These are phyloP conservation scores for Yamadazyma triangularis DNA, from an alignment of 1,139 yeast species.

Conservation along the genomic window DNA sequence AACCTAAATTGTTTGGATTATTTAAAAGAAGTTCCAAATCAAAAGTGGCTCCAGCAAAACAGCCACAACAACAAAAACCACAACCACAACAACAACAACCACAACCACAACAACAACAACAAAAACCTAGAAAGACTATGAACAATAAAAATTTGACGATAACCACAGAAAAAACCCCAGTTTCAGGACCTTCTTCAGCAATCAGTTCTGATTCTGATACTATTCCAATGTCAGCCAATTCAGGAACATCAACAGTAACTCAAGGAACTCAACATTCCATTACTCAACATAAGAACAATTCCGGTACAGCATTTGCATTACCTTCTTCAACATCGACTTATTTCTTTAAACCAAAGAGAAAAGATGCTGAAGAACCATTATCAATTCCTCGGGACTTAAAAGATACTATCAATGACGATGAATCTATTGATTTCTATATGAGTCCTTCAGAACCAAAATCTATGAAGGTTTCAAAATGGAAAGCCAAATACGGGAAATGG, in stretches of 20 bases:
- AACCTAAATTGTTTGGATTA: constrained; percentile 15
- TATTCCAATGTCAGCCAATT: constrained; percentile 13
- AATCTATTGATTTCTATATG: constrained; percentile 37
- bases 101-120: neutral
- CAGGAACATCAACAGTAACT: constrained; percentile 10
- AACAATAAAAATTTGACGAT: constrained; percentile 13
- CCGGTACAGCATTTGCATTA: constrained; percentile 42
- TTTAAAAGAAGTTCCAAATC: constrained; percentile 15
- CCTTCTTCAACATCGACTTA: constrained; percentile 43
- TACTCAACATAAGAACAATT: constrained; percentile 15
- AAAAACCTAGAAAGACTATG: constrained; percentile 1
- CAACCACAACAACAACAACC: neutral
- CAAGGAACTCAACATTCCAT: constrained; percentile 10
- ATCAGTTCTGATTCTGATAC: constrained; percentile 14
- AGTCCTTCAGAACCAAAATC: constrained; percentile 32
- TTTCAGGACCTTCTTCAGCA: no score
- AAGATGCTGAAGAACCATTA: constrained; percentile 10
- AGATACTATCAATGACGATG: constrained; percentile 35
- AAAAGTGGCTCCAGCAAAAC: constrained; percentile 1
- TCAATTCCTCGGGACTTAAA: constrained; percentile 34
- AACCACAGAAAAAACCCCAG: constrained; percentile 8
- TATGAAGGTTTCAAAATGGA: constrained; percentile 43
- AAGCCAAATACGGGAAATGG: constrained; percentile 41
- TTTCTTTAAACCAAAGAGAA: constrained; percentile 29
- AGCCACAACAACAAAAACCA: neutral